These are phyloP conservation scores for Trichoderma semiorbis DNA, from an alignment of 2,329 filamentous ascomycete species.

Conservation along the genomic window DNA sequence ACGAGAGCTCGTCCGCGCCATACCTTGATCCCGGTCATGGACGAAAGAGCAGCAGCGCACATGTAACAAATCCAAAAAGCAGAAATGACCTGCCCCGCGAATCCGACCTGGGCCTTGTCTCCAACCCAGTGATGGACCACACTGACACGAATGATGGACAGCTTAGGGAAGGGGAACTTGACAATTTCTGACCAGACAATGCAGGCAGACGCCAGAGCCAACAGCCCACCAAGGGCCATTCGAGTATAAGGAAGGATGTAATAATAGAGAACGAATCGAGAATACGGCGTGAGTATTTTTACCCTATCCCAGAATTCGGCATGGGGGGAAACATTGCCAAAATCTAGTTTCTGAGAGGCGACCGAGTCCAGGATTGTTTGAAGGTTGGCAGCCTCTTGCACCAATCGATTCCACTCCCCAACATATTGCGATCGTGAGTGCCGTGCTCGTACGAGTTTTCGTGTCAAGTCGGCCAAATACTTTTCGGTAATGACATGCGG, in stretches of 20 bases:
- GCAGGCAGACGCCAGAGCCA: slow-evolving; percentile 71
- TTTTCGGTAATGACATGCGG: slow-evolving; percentile 88
- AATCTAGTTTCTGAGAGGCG: slow-evolving; percentile 75
- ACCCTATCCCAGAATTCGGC: slow-evolving; percentile 52
- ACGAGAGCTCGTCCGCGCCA: slow-evolving; percentile 94
- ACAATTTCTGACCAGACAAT: slow-evolving; percentile 94
- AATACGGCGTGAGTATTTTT: slow-evolving; percentile 71
- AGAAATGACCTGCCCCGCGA: slow-evolving; percentile 80
- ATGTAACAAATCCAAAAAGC: slow-evolving; percentile 93
- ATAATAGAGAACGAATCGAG: slow-evolving; percentile 74
- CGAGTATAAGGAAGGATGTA: slow-evolving; percentile 68
- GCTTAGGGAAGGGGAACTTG: slow-evolving; percentile 71
- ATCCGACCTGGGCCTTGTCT: slow-evolving; percentile 71
- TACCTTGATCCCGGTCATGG: slow-evolving; percentile 90
- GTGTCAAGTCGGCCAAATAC: slow-evolving; percentile 85
- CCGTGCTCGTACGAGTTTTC: slow-evolving; percentile 74
- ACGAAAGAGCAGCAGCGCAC: slow-evolving; percentile 83
- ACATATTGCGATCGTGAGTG: slow-evolving; percentile 81
- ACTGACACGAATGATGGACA: slow-evolving; percentile 66
- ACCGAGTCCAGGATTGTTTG: slow-evolving; percentile 83
- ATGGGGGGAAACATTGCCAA: slow-evolving; percentile 57
- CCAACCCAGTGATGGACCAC: slow-evolving; percentile 74
- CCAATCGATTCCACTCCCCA: slow-evolving; percentile 78
- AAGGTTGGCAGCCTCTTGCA: slow-evolving; percentile 68
- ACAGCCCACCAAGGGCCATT: slow-evolving; percentile 61